Percentiles rank a stretch among this genome's conserved stretches.
Evolutionary conservation across 331 rosid species (phyloP).

Genomic region (Quercus phellos): DNA sequence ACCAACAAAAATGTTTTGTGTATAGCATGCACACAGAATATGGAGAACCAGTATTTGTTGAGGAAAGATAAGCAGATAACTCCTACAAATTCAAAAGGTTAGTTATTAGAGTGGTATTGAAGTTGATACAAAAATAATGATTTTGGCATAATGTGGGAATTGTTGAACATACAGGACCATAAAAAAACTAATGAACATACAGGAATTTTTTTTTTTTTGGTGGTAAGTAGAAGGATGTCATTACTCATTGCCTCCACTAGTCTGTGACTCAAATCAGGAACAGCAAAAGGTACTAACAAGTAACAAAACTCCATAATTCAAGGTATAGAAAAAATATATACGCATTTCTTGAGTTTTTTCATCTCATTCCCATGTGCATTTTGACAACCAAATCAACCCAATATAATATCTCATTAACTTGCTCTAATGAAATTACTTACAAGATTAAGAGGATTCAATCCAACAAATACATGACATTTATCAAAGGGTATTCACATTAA

Average conservation of each 20-base stretch:
- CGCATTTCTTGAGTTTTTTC: not conserved
- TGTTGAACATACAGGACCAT: not conserved
- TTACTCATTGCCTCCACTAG: not conserved
- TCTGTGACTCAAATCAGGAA: not conserved
- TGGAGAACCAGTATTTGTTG: not conserved
- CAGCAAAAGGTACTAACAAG: not conserved
- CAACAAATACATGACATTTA: not conserved
- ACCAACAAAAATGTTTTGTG: conserved; percentile 2
- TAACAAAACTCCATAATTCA: not conserved
- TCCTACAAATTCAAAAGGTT: conserved; percentile 6
- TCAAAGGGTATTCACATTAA: not conserved
- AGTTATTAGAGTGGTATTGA: not conserved
- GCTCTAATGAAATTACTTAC: not conserved
- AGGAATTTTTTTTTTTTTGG: too few species aligned
- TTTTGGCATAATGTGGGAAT: not conserved
- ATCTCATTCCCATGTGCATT: not conserved
- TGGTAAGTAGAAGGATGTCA: not conserved
- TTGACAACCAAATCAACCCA: not conserved
- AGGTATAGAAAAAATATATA: not conserved
- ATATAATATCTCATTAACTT: not conserved
- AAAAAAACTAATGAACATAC: not conserved
- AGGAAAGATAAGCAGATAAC: not conserved
- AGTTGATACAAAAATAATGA: not conserved
- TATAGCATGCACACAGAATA: not conserved
- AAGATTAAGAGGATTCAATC: not conserved